Conservation (phyloP, 495 filamentous ascomycete genomes). For the Podospora tetraspora region DNA sequence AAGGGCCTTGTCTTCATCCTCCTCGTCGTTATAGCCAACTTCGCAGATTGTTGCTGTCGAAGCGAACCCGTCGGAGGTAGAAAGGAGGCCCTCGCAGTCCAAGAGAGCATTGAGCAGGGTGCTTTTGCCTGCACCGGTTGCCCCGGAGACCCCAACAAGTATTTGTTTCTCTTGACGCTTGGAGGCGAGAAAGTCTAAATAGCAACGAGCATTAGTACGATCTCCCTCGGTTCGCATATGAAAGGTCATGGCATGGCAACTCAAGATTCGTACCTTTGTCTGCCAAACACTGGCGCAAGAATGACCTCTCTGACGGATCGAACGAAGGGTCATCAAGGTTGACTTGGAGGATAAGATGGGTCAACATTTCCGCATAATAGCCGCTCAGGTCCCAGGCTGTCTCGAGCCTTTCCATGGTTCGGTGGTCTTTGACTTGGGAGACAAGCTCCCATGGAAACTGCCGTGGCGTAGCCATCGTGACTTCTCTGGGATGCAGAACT, state of each 20-base stretch:
- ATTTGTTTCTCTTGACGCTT: slow-evolving; percentile 9
- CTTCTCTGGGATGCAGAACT: not conserved
- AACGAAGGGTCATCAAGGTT: not conserved
- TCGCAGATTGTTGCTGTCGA: slow-evolving; percentile 24
- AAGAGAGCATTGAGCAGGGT: slow-evolving; percentile 27
- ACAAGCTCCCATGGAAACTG: not conserved
- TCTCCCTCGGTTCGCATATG: not conserved
- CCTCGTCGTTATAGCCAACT: slow-evolving; percentile 16
- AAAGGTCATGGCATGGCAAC: not conserved
- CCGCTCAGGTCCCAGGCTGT: too few species aligned
- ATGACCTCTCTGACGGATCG: not conserved
- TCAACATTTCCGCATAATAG: too few species aligned
- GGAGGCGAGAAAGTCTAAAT: not conserved
- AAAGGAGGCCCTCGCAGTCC: slow-evolving; percentile 19
- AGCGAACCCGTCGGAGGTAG: slow-evolving; percentile 20
- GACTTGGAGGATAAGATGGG: not conserved
- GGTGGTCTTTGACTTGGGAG: not conserved
- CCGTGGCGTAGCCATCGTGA: not conserved
- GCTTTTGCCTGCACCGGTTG: slow-evolving; percentile 29
- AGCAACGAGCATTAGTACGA: not conserved
- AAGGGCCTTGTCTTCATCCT: slow-evolving; percentile 9
- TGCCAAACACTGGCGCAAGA: not conserved
- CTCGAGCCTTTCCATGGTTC: not conserved
- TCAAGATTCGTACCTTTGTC: not conserved
- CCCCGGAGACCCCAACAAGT: slow-evolving; percentile 23